Percentiles rank a stretch among this genome's conserved stretches.
Evolutionary conservation across 2,329 filamentous ascomycete species (phyloP).

Genomic region (Claviceps digitariae): DNA sequence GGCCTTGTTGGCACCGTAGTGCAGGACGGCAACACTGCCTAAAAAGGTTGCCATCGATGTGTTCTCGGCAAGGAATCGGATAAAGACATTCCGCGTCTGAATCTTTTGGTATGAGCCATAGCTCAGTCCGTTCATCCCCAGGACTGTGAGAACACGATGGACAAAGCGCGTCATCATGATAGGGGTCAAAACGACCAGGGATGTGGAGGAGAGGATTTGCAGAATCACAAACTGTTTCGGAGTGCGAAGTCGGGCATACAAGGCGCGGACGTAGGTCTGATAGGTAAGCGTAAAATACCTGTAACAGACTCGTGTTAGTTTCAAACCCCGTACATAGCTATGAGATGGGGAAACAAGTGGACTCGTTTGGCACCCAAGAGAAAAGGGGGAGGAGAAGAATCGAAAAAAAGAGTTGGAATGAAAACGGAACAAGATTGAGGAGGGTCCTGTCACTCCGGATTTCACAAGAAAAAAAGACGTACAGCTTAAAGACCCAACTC

Average conservation of each 20-base stretch:
- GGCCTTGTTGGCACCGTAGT: slow-evolving; percentile 53
- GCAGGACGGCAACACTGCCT: slow-evolving; percentile 50
- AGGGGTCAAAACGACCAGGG: slow-evolving; percentile 49
- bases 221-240: slow-evolving; percentile 52
- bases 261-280: slow-evolving; percentile 55
- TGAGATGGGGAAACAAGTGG: no score
- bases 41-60: slow-evolving; percentile 56
- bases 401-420: no score
- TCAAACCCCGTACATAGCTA: no score
- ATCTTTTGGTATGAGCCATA: slow-evolving; percentile 54
- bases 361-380: no score
- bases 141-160: slow-evolving; percentile 39
- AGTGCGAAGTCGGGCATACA: slow-evolving; percentile 54
- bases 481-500: slow-evolving; percentile 59
- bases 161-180: slow-evolving; percentile 47
- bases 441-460: background rate
- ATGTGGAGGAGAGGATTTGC: slow-evolving; percentile 48
- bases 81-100: slow-evolving; percentile 52
- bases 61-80: slow-evolving; percentile 53
- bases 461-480: slow-evolving; percentile 14
- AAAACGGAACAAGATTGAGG: background rate
- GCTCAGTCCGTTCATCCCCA: slow-evolving; percentile 43
- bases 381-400: no score
- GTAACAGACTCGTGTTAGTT: slow-evolving; percentile 2
- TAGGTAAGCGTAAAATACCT: slow-evolving; percentile 57